A percentile compares a stretch with the other conserved stretches of the same genome.
Evolutionary conservation across 2,329 filamentous ascomycete genomes (phyloP).

Genomic region (Raffaelea albimanens): DNA sequence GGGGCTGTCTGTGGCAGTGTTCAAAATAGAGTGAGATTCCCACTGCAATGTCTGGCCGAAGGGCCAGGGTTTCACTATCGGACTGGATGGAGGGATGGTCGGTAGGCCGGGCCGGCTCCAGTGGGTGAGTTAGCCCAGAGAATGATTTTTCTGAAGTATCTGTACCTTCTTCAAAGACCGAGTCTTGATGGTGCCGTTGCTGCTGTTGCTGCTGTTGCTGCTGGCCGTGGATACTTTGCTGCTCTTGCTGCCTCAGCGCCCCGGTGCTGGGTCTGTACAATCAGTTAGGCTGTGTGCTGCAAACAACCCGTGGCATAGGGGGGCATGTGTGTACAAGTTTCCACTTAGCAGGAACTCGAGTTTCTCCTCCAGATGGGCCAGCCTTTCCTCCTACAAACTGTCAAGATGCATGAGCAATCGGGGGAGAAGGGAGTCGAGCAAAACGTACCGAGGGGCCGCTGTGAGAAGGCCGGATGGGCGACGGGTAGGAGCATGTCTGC

Average conservation of each 20-base stretch:
- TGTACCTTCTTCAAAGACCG: background rate
- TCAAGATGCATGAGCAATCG: background rate
- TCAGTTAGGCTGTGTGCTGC: too few species aligned
- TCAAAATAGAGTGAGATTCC: constrained; percentile 31
- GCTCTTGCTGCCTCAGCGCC: background rate
- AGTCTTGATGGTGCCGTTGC: background rate
- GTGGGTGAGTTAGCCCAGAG: background rate
- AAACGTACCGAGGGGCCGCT: background rate
- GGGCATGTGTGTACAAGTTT: background rate
- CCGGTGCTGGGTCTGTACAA: too few species aligned
- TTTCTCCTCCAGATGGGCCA: background rate
- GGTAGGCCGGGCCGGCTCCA: background rate
- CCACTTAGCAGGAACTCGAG: background rate
- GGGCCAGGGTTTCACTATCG: background rate
- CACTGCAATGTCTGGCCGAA: background rate
- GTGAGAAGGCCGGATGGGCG: background rate
- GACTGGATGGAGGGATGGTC: background rate
- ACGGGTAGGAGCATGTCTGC: constrained; percentile 20
- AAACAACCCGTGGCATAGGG: too few species aligned
- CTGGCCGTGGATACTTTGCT: background rate
- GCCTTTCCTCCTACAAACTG: background rate
- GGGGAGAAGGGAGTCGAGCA: background rate
- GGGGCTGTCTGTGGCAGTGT: constrained; percentile 32
- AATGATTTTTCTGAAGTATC: background rate
- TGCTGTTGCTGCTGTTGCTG: background rate